Conservation (phyloP, 1,139 yeast genomes). For the Taphrina flavorubra region DNA sequence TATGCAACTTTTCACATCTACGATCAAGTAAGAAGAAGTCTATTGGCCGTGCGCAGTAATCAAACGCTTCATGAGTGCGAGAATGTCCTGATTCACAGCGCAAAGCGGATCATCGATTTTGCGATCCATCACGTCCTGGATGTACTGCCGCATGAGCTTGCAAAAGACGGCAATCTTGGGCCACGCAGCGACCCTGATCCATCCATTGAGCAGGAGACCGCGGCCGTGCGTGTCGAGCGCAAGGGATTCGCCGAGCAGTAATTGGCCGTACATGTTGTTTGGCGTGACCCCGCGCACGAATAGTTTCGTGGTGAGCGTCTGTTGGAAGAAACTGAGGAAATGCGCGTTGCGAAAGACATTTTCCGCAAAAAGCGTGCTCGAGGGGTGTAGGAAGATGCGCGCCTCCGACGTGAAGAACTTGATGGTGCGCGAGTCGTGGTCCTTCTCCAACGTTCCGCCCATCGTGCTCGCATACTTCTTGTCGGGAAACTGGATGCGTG, state of each 20-base stretch:
- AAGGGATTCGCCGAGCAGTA: constrained; percentile 77
- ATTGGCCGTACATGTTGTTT: constrained; percentile 67
- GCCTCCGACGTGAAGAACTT: constrained; percentile 58
- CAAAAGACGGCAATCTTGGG: constrained; percentile 88
- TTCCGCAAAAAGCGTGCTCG: constrained; percentile 68
- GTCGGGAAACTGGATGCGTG: constrained; percentile 81
- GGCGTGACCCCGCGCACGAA: constrained; percentile 82
- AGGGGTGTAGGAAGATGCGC: constrained; percentile 81
- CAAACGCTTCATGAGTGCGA: constrained; percentile 21
- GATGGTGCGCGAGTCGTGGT: constrained; percentile 76
- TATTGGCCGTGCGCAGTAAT: constrained; percentile 24
- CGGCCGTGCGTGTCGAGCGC: constrained; percentile 66
- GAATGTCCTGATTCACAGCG: constrained; percentile 11
- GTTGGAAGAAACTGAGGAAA: constrained; percentile 52
- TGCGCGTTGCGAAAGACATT: constrained; percentile 49
- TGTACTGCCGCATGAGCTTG: constrained; percentile 61
- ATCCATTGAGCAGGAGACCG: constrained; percentile 63
- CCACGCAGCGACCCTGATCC: constrained; percentile 90
- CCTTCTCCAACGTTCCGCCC: constrained; percentile 80
- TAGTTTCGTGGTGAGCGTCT: constrained; percentile 65
- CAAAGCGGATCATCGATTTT: constrained; percentile 22
- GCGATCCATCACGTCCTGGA: constrained; percentile 23
- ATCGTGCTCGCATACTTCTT: constrained; percentile 72
- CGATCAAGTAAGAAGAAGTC: not conserved
- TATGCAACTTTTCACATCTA: no score